Percentiles rank a stretch among this genome's conserved stretches.
Conservation (phyloP, 257 asterid species). For the Parsonsia alboflavescens region DNA sequence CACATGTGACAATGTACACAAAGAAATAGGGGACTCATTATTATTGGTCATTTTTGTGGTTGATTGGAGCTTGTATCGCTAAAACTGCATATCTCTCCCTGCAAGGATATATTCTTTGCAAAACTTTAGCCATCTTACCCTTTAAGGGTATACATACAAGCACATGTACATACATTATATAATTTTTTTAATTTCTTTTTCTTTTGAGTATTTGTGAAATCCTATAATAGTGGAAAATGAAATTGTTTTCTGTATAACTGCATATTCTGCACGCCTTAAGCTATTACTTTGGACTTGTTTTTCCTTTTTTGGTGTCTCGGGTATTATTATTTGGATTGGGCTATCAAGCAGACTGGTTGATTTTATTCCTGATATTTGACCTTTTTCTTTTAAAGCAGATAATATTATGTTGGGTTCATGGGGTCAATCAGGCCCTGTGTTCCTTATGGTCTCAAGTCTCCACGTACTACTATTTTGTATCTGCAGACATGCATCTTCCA, state of each 20-base stretch:
- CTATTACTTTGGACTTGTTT: not conserved
- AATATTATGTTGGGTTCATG: not conserved
- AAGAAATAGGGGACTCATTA: not conserved
- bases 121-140: too few relatives aligned
- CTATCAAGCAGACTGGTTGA: not conserved
- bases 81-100: not conserved
- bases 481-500: not conserved
- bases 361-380: not conserved
- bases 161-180: too few relatives aligned
- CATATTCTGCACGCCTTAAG: not conserved
- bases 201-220: not conserved
- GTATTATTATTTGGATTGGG: not conserved
- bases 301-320: not conserved
- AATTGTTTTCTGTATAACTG: not conserved
- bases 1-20: not conserved
- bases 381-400: not conserved
- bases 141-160: too few relatives aligned
- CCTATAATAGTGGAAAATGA: not conserved
- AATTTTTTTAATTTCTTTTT: too few relatives aligned
- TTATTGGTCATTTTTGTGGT: not conserved
- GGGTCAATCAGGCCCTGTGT: not conserved
- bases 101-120: too few relatives aligned
- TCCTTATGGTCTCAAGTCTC: not conserved
- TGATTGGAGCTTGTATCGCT: not conserved
- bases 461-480: not conserved